A percentile compares a stretch with the other conserved stretches of the same genome.
phyloP scores from a whole-genome alignment of 1,284 basidiomycete species.

The Inonotus obliquus region DNA sequence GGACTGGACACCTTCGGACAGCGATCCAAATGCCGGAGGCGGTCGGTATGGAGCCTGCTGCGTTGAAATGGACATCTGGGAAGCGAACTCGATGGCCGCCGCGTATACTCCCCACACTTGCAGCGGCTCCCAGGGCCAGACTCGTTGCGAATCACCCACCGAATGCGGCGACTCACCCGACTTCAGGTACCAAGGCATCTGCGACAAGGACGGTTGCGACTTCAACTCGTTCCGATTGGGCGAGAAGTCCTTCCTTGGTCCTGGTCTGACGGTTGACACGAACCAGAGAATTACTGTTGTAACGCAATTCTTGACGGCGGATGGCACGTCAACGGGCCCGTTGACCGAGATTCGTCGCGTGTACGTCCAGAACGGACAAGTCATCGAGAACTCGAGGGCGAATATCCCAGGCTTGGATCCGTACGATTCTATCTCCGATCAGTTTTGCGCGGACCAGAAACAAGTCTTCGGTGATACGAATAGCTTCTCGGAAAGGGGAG shows the following conservation, averaged over 20 bases:
- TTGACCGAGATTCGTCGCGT: constrained; percentile 49
- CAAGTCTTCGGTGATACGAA: constrained; percentile 38
- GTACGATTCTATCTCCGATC: constrained; percentile 36
- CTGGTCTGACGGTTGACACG: constrained; percentile 27
- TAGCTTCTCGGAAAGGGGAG: constrained; percentile 42
- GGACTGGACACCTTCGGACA: constrained; percentile 21
- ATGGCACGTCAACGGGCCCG: constrained; percentile 39
- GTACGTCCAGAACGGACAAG: constrained; percentile 47
- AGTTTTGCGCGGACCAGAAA: constrained; percentile 40
- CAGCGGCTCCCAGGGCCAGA: constrained; percentile 20
- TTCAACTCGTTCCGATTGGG: constrained; percentile 30
- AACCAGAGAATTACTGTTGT: constrained; percentile 44
- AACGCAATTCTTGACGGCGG: constrained; percentile 48
- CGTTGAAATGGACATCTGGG: constrained; percentile 27
- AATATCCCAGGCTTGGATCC: constrained; percentile 38
- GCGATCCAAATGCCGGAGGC: constrained; percentile 23
- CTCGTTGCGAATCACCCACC: constrained; percentile 18
- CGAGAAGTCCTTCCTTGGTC: constrained; percentile 21
- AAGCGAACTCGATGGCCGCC: constrained; percentile 27
- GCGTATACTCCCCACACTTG: constrained; percentile 27
- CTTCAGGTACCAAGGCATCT: constrained; percentile 19
- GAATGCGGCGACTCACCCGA: constrained; percentile 17
- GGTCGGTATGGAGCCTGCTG: constrained; percentile 24
- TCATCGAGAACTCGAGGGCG: constrained; percentile 44
- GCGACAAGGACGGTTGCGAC: constrained; percentile 28